Percentiles rank a stretch among this genome's conserved stretches.
phyloP scores from a whole-genome alignment of 2,329 filamentous ascomycete species.

The Zasmidium angulare region DNA sequence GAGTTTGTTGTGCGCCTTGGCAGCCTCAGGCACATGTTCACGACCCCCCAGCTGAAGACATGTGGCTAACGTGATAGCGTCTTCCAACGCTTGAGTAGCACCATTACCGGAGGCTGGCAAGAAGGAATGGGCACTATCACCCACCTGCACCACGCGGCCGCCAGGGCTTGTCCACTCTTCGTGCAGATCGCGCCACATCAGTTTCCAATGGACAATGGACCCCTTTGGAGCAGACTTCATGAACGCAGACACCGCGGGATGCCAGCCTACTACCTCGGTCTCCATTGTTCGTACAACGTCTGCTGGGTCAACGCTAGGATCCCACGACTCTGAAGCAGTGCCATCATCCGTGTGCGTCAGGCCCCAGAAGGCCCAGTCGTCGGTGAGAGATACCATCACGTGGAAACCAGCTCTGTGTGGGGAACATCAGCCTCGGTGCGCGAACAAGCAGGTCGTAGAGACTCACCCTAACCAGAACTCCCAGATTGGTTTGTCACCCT shows the following conservation, averaged over 20 bases:
- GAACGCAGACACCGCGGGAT: conserved; percentile 20
- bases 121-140: conserved; percentile 47
- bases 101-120: conserved; percentile 47
- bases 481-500: background rate
- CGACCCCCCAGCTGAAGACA: conserved; percentile 44
- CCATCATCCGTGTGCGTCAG: background rate
- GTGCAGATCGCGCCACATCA: conserved; percentile 48
- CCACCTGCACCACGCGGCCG: conserved; percentile 47
- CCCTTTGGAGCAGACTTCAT: conserved; percentile 44
- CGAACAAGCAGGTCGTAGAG: no score
- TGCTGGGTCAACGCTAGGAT: background rate
- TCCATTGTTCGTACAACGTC: conserved; percentile 1
- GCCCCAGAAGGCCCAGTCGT: conserved; percentile 39
- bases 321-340: conserved; percentile 9
- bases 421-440: no score
- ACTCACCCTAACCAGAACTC: conserved; percentile 2
- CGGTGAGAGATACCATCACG: conserved; percentile 8
- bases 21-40: conserved; percentile 34
- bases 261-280: background rate
- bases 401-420: background rate
- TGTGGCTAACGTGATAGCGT: conserved; percentile 46
- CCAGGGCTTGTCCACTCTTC: conserved; percentile 44
- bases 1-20: conserved; percentile 30
- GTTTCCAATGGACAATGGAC: conserved; percentile 50
- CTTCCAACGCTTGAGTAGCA: conserved; percentile 49